Base-by-base conservation (phyloP, 2,329 filamentous ascomycete genomes). In the Teratosphaeriaceae sp. region DNA sequence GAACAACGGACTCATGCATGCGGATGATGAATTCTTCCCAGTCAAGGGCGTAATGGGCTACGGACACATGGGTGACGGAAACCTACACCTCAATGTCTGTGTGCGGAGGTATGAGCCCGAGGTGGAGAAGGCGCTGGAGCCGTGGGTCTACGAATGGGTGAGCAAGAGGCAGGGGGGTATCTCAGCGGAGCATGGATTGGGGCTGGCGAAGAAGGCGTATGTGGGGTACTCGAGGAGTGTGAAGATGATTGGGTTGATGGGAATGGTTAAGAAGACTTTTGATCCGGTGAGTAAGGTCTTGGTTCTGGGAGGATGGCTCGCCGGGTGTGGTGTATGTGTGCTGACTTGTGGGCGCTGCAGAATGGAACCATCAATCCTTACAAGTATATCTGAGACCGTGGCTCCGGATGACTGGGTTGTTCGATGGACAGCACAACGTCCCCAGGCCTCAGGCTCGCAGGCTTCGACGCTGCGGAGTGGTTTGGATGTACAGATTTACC, bases 321-420 rank as follows among this genome's bases (percentile, higher is more conserved):
- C 38, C 21, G n/a, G 23, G 19, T 15, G 20, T 15, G 6, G 38
- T 41, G 20, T 30, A 13, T 18, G 37, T n/a, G 16, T 40, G 18
- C 38, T 40, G 13, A 40, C 15, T 9, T 34, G 31, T 18, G 11
- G 43, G 65, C n/a, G n/a, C 26, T 29, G 23, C 54, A 94, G 88
- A 95, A 95, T 55, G 89, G 88, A 37, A 97, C 97, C 67, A 94
- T 97, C 88, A 97, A 96, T 69, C 90, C 90, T 1, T 97, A 97
- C 74, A 97, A 97, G 70, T 97, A 96, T 65, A 84, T 97, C 55
- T 73, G 64, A 45, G 47, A n/a, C n/a, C n/a, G n/a, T n/a, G n/a
- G n/a, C n/a, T n/a, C n/a, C n/a, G n/a, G n/a, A n/a, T n/a, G n/a
- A n/a, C n/a, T n/a, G n/a, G n/a, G n/a, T n/a, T n/a, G n/a, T n/a